Evolutionary conservation across 495 filamentous ascomycete genomes (phyloP), one percentile per base, ranked within the genome.

Genomic region (Massariosphaeria phaeospora): DNA sequence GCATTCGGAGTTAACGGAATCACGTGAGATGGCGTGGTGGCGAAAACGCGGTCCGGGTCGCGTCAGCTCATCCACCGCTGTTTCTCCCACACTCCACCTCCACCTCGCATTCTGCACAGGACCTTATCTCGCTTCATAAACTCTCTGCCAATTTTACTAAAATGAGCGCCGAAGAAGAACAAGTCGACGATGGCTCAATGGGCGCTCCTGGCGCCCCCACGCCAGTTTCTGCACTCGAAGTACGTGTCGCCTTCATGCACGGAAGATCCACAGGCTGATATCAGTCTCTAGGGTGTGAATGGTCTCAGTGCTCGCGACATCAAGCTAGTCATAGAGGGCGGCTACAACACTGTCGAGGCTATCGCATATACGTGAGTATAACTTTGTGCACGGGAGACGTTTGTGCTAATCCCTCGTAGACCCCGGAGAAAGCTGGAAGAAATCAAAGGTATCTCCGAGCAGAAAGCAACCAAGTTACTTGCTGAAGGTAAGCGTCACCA

Each of bases 381-480:
- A 24, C 13, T 23, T 3, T 9, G 17, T 11, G 5, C 4, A 17
- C 17, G 30, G 1, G 17, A 2, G 3, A 33, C 26, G 17, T 13
- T 25, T 35, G 12, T 11, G 39, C 44, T 45, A 48, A 48, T 17
- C 30, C 9, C 17, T 41, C 12, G 21, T 30, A 87, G 84, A 39
- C 91, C 94, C 6, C 83, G 83, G 59, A 81, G 91, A 63, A 69
- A 85, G 26, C 71, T 98, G 10, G 91, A 97, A 63, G 88, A 91
- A 60, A 90, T 98, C 66, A 97, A 97, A 69, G 91, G 91, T 52
- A 96, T 98, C 33, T 97, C 93, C 11, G 90, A 96, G 69, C 84
- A 90, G 62, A 98, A 98, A 67, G 94, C 94, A 2, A 83, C 79
- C 18, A 97, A 97, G 67, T 80, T 98, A n/a, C 76, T 98, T 13